These are phyloP conservation scores for Asterochloris erici DNA, from an alignment of 139 green algal species.

Conservation along the genomic window DNA sequence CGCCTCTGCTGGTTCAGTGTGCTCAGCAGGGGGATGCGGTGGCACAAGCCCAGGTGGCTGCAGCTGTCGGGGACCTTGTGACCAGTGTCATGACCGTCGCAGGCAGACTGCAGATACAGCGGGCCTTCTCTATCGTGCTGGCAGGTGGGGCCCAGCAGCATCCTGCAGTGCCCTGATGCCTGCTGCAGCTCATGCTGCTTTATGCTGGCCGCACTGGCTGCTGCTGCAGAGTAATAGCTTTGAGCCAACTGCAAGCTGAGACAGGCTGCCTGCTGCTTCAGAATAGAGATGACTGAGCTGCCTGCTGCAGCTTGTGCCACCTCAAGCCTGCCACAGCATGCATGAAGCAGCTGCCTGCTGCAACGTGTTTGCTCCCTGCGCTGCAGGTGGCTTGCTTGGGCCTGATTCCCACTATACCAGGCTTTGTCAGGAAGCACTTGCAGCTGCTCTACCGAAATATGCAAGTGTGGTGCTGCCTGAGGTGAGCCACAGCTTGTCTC, in stretches of 20 bases:
- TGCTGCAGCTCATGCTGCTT: background rate
- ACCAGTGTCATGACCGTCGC: background rate
- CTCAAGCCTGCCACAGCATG: background rate
- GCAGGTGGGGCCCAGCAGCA: conserved; percentile 2
- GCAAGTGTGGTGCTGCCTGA: background rate
- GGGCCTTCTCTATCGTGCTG: conserved; percentile 15
- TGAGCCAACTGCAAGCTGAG: background rate
- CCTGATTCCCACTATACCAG: background rate
- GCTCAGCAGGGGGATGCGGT: conserved; percentile 11
- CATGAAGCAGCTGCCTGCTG: background rate
- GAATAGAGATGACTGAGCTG: background rate
- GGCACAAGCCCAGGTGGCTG: background rate
- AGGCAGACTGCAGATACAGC: background rate
- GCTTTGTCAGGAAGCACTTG: background rate
- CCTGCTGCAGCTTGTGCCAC: background rate
- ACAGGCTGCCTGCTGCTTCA: background rate
- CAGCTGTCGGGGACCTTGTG: background rate
- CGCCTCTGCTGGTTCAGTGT: conserved; percentile 11
- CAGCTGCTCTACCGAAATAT: background rate
- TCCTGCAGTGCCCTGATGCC: background rate
- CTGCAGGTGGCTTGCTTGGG: conserved; percentile 12
- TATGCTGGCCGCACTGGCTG: background rate
- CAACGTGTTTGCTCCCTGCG: background rate
- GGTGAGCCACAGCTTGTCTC: background rate
- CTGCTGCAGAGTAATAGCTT: background rate